phyloP scores from a whole-genome alignment of 1,284 basidiomycete genomes.

The Apiotrichum gamsii region DNA sequence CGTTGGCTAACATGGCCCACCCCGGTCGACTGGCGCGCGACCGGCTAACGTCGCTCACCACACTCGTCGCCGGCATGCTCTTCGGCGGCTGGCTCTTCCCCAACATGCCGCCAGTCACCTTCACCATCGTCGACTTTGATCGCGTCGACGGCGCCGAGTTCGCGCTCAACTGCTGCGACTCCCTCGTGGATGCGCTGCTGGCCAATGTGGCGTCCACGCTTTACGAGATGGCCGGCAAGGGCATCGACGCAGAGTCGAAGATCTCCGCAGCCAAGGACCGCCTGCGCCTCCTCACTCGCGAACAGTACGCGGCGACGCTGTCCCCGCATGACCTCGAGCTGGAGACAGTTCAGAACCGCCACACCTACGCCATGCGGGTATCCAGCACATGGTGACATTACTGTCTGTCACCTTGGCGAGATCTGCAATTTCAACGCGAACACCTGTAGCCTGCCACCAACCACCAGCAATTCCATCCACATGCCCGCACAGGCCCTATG shows the following conservation, averaged over 20 bases:
- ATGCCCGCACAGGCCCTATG: too few relatives aligned
- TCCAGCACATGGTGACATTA: too few relatives aligned
- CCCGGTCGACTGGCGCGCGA: neutral
- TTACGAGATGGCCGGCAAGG: neutral
- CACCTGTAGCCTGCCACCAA: too few relatives aligned
- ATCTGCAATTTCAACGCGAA: too few relatives aligned
- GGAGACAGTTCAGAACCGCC: neutral
- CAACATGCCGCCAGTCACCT: neutral
- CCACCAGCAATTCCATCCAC: too few relatives aligned
- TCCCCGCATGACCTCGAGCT: neutral
- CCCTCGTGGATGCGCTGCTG: neutral
- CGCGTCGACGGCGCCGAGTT: neutral
- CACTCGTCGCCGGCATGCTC: neutral
- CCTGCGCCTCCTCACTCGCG: neutral
- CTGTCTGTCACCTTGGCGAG: too few relatives aligned
- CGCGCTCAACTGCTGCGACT: neutral
- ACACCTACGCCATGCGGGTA: too few relatives aligned
- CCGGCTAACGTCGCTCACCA: neutral
- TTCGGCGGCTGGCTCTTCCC: slow-evolving; percentile 2
- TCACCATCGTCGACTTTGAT: neutral
- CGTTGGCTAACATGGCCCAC: neutral
- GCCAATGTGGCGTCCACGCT: neutral
- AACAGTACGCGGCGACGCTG: neutral
- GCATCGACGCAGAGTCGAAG: neutral
- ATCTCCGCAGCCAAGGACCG: too few relatives aligned